Evolutionary conservation across 495 filamentous ascomycete species (phyloP).

Genomic region (Cercophora newfieldiana): DNA sequence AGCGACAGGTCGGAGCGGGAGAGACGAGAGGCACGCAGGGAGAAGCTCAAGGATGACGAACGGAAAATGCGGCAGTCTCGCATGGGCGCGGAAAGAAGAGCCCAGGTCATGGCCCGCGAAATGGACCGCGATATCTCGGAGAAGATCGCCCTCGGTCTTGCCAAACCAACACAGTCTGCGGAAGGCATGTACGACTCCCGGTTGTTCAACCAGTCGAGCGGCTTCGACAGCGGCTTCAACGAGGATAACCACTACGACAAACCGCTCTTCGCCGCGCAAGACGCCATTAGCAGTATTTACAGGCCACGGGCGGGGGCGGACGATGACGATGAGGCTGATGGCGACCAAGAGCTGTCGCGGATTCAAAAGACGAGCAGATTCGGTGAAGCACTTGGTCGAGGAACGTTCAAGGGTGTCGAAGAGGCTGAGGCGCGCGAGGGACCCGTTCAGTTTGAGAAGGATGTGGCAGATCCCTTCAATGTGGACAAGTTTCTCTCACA

Average conservation of each 20-base stretch:
- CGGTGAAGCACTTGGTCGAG: slow-evolving; percentile 78
- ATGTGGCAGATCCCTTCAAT: slow-evolving; percentile 81
- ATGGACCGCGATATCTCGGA: slow-evolving; percentile 97
- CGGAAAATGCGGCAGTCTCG: slow-evolving; percentile 88
- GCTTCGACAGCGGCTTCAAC: slow-evolving; percentile 88
- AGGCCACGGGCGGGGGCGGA: slow-evolving; percentile 73
- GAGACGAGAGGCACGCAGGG: slow-evolving; percentile 72
- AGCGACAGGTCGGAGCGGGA: slow-evolving; percentile 68
- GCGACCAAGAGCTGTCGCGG: slow-evolving; percentile 78
- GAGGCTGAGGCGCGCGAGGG: slow-evolving; percentile 87
- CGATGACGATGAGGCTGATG: slow-evolving; percentile 73
- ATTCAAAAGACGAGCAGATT: slow-evolving; percentile 83
- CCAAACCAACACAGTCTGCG: slow-evolving; percentile 85
- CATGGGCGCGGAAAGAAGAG: slow-evolving; percentile 88
- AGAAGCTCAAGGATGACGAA: slow-evolving; percentile 79
- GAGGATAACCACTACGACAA: slow-evolving; percentile 98
- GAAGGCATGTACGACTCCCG: slow-evolving; percentile 97
- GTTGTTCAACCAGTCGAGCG: slow-evolving; percentile 90
- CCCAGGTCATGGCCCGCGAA: slow-evolving; percentile 90
- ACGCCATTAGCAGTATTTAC: slow-evolving; percentile 95
- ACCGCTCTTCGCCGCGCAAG: slow-evolving; percentile 93
- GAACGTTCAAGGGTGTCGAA: slow-evolving; percentile 85
- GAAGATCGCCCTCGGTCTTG: slow-evolving; percentile 92
- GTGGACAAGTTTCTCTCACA: slow-evolving; percentile 91
- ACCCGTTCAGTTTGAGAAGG: slow-evolving; percentile 98